Percentiles rank a stretch among this genome's conserved stretches.
Evolutionary conservation across 169 alveolate genomes (phyloP).

Genomic region (Fabrea salina): DNA sequence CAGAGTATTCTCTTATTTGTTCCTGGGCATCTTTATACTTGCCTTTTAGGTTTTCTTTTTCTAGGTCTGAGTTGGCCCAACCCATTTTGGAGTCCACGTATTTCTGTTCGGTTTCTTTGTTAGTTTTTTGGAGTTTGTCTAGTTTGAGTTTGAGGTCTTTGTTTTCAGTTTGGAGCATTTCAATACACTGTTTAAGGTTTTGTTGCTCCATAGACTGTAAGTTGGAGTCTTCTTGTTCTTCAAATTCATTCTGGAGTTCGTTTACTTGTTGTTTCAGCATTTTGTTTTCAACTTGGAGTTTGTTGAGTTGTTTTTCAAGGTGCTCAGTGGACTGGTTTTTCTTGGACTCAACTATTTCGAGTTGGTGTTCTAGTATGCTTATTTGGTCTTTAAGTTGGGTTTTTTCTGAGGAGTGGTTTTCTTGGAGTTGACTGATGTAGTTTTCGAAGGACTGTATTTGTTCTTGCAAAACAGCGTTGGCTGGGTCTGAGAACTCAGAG

Average conservation of each 20-base stretch:
- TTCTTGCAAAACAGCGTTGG: not conserved
- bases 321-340: not conserved
- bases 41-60: not conserved
- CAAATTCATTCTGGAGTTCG: not conserved
- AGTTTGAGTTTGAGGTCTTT: not conserved
- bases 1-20: slow-evolving; percentile 17
- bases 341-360: not conserved
- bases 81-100: slow-evolving; percentile 30
- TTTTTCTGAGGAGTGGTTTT: not conserved
- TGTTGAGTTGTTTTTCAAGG: not conserved
- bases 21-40: slow-evolving; percentile 30
- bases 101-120: slow-evolving; percentile 14
- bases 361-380: not conserved
- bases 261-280: not conserved
- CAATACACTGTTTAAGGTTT: not conserved
- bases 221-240: not conserved
- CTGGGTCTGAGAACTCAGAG: slow-evolving; percentile 26
- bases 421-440: not conserved
- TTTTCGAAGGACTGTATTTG: not conserved
- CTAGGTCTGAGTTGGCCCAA: slow-evolving; percentile 31
- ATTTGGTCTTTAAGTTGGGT: not conserved
- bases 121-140: not conserved
- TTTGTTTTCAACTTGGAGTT: slow-evolving; percentile 11
- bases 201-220: slow-evolving; percentile 20
- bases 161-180: not conserved